Conservation (phyloP, 306 rosid species). For the Senna siamea region DNA sequence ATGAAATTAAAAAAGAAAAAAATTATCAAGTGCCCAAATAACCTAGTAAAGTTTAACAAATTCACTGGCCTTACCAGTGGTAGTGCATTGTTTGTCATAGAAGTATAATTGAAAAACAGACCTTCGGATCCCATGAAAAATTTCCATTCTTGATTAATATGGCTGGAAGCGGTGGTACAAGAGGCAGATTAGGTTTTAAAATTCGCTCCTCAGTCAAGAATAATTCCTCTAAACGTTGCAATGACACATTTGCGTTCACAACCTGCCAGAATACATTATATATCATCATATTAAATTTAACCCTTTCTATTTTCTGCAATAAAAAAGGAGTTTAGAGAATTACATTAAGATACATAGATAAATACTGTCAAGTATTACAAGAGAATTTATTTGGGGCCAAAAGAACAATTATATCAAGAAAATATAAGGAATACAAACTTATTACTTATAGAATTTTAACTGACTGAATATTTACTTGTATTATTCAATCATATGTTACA, state of each 20-base stretch:
- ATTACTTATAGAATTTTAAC: too few species aligned
- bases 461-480: too few species aligned
- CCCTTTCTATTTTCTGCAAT: not conserved
- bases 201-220: conserved; percentile 67
- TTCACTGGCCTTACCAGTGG: not conserved
- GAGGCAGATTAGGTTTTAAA: conserved; percentile 65
- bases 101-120: conserved; percentile 35
- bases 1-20: not conserved
- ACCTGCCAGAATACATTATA: conserved; percentile 50
- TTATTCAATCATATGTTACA: too few species aligned
- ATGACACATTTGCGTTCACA: conserved; percentile 81
- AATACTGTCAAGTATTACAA: too few species aligned
- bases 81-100: not conserved
- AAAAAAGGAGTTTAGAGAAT: too few species aligned
- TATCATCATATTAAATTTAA: not conserved
- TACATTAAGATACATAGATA: too few species aligned
- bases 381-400: too few species aligned
- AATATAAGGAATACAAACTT: not conserved
- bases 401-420: not conserved
- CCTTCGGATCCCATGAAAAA: conserved; percentile 89
- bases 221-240: conserved; percentile 84
- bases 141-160: conserved; percentile 71
- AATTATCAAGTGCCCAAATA: not conserved
- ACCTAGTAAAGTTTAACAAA: conserved; percentile 13
- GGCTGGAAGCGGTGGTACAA: conserved; percentile 73